Percentiles rank a stretch among this genome's conserved stretches.
These are phyloP conservation scores for Cymbopogon citratus DNA, from an alignment of 176 grass and related monocot genomes.

Conservation along the genomic window DNA sequence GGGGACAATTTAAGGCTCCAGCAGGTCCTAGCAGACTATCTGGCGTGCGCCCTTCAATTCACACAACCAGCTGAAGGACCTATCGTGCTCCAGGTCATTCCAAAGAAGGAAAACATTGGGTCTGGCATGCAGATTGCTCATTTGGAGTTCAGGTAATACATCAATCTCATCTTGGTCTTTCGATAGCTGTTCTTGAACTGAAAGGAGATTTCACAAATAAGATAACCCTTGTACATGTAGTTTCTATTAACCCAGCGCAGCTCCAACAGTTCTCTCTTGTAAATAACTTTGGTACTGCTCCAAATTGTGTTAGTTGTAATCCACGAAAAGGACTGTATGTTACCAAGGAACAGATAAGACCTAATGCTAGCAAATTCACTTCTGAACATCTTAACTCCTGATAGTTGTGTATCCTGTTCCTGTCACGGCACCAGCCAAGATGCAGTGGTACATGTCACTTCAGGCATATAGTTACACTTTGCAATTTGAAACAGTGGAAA, in stretches of 20 bases:
- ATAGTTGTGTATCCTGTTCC: neutral
- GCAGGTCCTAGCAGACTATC: slow-evolving; percentile 79
- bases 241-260: neutral
- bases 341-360: neutral
- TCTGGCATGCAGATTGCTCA: slow-evolving; percentile 83
- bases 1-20: slow-evolving; percentile 98
- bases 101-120: slow-evolving; percentile 69
- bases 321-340: neutral
- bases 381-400: neutral
- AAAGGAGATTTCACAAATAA: slow-evolving; percentile 14
- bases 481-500: neutral
- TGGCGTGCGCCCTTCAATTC: slow-evolving; percentile 77
- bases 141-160: slow-evolving; percentile 85
- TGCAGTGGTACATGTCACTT: neutral
- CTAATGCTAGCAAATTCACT: slow-evolving; percentile 4
- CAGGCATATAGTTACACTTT: neutral
- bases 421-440: neutral
- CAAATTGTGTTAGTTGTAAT: neutral
- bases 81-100: slow-evolving; percentile 67
- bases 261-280: neutral
- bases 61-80: slow-evolving; percentile 59
- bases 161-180: slow-evolving; percentile 1
- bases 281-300: neutral
- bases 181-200: slow-evolving; percentile 6
- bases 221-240: neutral